Evolutionary conservation across 495 filamentous ascomycete genomes (phyloP).

Genomic region (Xylaria flabelliformis): DNA sequence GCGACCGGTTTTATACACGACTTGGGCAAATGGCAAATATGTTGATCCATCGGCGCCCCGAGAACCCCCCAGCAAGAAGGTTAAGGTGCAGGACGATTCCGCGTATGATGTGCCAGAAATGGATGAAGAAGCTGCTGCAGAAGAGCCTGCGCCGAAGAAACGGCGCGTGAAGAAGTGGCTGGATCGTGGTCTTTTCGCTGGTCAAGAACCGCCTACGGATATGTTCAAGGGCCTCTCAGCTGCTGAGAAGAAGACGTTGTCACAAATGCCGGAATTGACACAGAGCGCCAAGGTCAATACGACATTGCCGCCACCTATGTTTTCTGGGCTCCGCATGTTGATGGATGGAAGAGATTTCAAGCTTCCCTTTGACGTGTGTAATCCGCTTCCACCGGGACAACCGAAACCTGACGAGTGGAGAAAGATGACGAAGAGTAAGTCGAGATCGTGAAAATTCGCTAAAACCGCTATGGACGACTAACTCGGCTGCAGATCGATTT

Average conservation of each 20-base stretch:
- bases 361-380: constrained; percentile 87
- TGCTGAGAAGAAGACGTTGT: constrained; percentile 67
- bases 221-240: constrained; percentile 62
- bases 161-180: constrained; percentile 74
- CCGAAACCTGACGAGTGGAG: constrained; percentile 91
- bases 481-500: constrained; percentile 72
- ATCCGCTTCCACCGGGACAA: constrained; percentile 81
- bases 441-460: neutral
- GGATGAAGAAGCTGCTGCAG: constrained; percentile 41
- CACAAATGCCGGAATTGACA: constrained; percentile 56
- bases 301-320: constrained; percentile 52
- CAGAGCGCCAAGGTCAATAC: constrained; percentile 48
- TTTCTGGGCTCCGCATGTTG: constrained; percentile 59
- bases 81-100: constrained; percentile 45
- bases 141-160: constrained; percentile 49
- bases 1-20: constrained; percentile 53
- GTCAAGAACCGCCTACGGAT: constrained; percentile 70
- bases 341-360: constrained; percentile 78
- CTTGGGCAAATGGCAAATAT: constrained; percentile 64
- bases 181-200: constrained; percentile 84
- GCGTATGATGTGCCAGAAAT: constrained; percentile 53
- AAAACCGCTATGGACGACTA: constrained; percentile 27
- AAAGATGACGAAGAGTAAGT: constrained; percentile 83
- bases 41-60: constrained; percentile 39
- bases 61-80: constrained; percentile 50